A percentile compares a stretch with the other conserved stretches of the same genome.
These are phyloP conservation scores for Lentinula aciculospora DNA, from an alignment of 768 basidiomycete genomes.

Conservation along the genomic window DNA sequence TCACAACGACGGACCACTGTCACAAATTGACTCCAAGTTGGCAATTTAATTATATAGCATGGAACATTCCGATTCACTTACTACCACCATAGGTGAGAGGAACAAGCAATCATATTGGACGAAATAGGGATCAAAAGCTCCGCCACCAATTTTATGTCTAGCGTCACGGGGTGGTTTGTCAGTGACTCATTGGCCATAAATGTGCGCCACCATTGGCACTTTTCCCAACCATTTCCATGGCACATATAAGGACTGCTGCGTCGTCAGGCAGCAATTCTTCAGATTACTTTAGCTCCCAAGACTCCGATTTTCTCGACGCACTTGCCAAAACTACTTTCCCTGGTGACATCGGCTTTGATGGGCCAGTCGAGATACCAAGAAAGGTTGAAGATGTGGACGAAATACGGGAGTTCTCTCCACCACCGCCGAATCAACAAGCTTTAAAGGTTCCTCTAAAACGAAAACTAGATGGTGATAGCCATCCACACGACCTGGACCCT, in stretches of 20 bases:
- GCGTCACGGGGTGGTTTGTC: too few relatives aligned
- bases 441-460: slow-evolving; percentile 9
- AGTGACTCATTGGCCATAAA: too few relatives aligned
- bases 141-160: too few relatives aligned
- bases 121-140: neutral
- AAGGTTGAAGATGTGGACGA: slow-evolving; percentile 15
- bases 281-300: slow-evolving; percentile 52
- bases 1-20: neutral
- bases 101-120: neutral
- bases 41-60: neutral
- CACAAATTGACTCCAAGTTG: neutral
- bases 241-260: too few relatives aligned
- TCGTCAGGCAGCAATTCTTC: slow-evolving; percentile 30
- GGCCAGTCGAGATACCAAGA: slow-evolving; percentile 16
- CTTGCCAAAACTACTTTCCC: slow-evolving; percentile 40
- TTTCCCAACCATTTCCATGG: too few relatives aligned
- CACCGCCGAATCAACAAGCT: neutral
- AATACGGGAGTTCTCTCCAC: slow-evolving; percentile 5
- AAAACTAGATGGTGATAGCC: neutral
- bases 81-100: neutral
- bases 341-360: slow-evolving; percentile 30
- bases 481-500: slow-evolving; percentile 2
- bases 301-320: slow-evolving; percentile 46
- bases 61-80: neutral
- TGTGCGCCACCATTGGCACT: too few relatives aligned